phyloP scores from a whole-genome alignment of 805 yeast genomes.

The Pichia californica region DNA sequence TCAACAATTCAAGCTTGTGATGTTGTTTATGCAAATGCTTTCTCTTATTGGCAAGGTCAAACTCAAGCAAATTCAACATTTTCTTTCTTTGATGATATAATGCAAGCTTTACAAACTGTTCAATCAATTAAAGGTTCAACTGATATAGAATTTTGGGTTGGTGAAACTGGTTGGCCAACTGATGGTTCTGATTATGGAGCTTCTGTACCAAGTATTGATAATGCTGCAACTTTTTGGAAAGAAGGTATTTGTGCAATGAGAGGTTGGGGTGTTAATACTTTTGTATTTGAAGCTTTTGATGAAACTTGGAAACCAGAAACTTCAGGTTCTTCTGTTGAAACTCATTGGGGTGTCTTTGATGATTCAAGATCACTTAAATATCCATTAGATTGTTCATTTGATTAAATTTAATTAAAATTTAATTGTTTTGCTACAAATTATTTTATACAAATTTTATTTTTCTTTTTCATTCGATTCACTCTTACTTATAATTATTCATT shows the following conservation, averaged over 20 bases:
- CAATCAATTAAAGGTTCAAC: constrained; percentile 84
- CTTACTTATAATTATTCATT: too few species aligned
- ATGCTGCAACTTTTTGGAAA: constrained; percentile 80
- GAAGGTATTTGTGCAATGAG: constrained; percentile 88
- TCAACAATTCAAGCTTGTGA: constrained; percentile 79
- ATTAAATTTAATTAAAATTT: background rate
- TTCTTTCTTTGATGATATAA: constrained; percentile 93
- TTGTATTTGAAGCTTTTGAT: constrained; percentile 91
- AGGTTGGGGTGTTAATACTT: constrained; percentile 92
- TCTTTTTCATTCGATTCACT: too few species aligned
- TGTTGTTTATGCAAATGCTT: constrained; percentile 86
- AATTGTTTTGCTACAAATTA: background rate
- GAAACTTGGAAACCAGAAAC: constrained; percentile 95
- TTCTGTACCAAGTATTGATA: constrained; percentile 61
- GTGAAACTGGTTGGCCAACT: constrained; percentile 98
- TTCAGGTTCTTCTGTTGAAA: constrained; percentile 82
- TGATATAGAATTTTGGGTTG: constrained; percentile 87
- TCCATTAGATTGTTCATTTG: constrained; percentile 40
- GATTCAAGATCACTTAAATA: constrained; percentile 40
- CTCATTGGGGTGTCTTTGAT: constrained; percentile 91
- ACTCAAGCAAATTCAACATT: constrained; percentile 72
- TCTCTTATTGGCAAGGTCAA: constrained; percentile 99
- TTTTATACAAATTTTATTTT: background rate
- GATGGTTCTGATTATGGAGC: constrained; percentile 66
- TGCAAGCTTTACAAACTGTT: constrained; percentile 90